Evolutionary conservation across 2,329 filamentous ascomycete genomes (phyloP), one percentile per base, ranked within the genome.

Genomic region (Phaeosphaeriaceae sp.): DNA sequence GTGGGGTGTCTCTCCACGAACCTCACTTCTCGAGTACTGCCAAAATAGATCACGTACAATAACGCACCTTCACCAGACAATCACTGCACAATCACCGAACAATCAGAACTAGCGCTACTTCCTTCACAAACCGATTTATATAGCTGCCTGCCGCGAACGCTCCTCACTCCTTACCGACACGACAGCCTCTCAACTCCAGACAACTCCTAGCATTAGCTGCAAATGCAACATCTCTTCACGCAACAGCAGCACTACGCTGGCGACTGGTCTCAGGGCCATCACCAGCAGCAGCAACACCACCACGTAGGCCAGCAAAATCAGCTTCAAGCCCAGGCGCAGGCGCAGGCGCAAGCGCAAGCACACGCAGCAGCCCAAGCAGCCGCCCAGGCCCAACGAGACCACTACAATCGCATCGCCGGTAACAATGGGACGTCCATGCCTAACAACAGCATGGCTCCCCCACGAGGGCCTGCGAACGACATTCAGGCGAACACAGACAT

Each of bases 351-450:
- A 65, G 74, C 72, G 42, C 77, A 79, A 21, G 54, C 54, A 28
- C 78, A 81, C 64, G 85, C 85, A 43, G 76, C 78, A 30, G 84
- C 83, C 15, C 83, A 82, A 15, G 86, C 84, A 35, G 85, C 83
- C 23, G 82, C 81, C 52, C 83, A 80, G 26, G 76, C 75, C 42
- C 78, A 79, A 58, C 77, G 79, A 61, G 80, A 82, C 72, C 89
- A 91, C 76, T 94, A 92, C 79, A 90, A 86, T 76, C 90, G 91
- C 65, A 86, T 96, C 68, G 86, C 90, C 48, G 85, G 86, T 70
- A 88, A 83, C 65, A 89, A 88, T 72, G 88, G 86, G 67, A 84
- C 82, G 55, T 76, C 78, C 49, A 65, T 74, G 43, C 70, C 75
- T 24, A 75, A 74, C 47, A 77, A 75, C 49, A 72, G 71, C 56